Base-by-base conservation (phyloP, 106 monocot species). In the Dioscorea zingiberensis region DNA sequence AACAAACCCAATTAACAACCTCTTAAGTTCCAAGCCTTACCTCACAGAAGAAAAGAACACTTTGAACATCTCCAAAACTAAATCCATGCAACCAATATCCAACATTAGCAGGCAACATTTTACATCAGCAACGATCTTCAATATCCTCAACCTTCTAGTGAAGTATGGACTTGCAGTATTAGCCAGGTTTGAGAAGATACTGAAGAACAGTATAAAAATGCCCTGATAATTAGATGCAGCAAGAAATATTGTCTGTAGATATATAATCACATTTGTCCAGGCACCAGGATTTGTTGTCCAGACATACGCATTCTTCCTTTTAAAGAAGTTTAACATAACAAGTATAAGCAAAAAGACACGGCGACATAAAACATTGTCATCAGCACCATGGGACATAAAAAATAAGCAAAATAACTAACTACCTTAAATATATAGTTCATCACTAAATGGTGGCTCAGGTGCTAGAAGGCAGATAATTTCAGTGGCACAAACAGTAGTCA, bases 391-490 rank as follows among this genome's bases (percentile, higher is more conserved):
- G 49, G 22, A n/a, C 18, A 55, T 22, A 46, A 46, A 46, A 23
- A 38, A 46, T 45, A 14, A 56, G 4, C 23, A 21, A 24, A 56
- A 23, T 3, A 23, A 24, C 56, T 56, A 13, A 18, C 51, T 81
- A 85, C 95, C 95, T 85, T 88, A 69, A 85, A 78, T 78, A n/a
- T n/a, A n/a, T n/a, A 81, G 57, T 32, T 83, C 73, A 75, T 88
- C 88, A 65, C 71, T 83, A 65, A 88, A 95, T 75, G 85, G 91
- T 56, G 85, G 81, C 46, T 83, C 62, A 53, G 95, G 95, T 69
- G 91, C 91, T 47, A 95, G 77, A 53, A 95, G 47, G n/a, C 95
- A 78, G 22, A 88, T 81, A 48, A 87, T 68, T 67, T 95, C 95
- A 77, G 74, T 76, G 60, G 83, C 79, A 71, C 95, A 95, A 48